These are phyloP conservation scores for Cryoendolithus antarcticus DNA, from an alignment of 2,329 filamentous ascomycete species.

Conservation along the genomic window DNA sequence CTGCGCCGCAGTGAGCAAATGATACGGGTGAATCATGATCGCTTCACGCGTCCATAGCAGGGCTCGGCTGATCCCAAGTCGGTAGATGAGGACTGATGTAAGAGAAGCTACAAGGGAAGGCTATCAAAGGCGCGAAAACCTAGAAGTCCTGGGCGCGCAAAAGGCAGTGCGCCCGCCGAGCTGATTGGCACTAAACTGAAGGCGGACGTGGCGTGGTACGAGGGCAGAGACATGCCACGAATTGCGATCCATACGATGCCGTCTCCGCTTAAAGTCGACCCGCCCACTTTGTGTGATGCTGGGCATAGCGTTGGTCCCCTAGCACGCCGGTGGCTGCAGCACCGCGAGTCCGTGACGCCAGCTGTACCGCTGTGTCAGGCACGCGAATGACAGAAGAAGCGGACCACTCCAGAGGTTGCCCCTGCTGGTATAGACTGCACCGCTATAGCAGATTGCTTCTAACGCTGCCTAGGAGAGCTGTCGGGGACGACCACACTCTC, in stretches of 20 bases:
- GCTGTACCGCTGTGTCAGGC: too few relatives aligned
- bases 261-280: neutral
- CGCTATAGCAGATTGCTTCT: too few relatives aligned
- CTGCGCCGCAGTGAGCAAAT: constrained; percentile 1
- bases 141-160: constrained; percentile 1
- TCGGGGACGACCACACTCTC: too few relatives aligned
- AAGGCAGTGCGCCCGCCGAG: neutral
- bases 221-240: neutral
- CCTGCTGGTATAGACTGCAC: too few relatives aligned
- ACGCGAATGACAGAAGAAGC: too few relatives aligned
- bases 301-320: neutral
- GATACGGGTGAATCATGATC: constrained; percentile 2
- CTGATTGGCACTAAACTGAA: neutral
- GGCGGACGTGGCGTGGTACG: neutral
- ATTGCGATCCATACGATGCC: neutral
- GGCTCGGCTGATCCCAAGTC: constrained; percentile 1
- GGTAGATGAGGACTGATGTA: constrained; percentile 4
- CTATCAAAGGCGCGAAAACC: constrained; percentile 1
- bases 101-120: constrained; percentile 1
- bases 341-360: too few relatives aligned
- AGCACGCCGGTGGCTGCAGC: too few relatives aligned
- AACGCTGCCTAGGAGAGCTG: too few relatives aligned
- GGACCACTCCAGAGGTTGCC: too few relatives aligned
- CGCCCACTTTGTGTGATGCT: neutral
- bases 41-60: neutral